Percentiles rank a stretch among this genome's conserved stretches.
phyloP scores from a whole-genome alignment of 352 stramenopile genomes.

The Halophytophthora polymorphica region DNA sequence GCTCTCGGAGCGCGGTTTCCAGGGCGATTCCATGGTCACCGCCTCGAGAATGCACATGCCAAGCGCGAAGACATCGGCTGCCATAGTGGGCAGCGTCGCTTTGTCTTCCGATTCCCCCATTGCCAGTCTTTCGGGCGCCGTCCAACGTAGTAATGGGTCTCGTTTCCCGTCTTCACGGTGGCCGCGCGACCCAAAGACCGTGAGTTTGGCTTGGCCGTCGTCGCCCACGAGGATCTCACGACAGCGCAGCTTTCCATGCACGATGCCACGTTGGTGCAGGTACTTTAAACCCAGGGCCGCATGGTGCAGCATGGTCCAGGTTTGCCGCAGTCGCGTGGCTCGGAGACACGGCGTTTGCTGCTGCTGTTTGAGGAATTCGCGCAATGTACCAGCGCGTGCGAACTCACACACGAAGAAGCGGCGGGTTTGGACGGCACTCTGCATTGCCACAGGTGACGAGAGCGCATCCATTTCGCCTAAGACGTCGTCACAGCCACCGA shows the following conservation, averaged over 20 bases:
- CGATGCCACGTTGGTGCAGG: slow-evolving; percentile 16
- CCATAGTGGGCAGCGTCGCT: too few species aligned
- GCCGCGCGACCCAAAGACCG: slow-evolving; percentile 5
- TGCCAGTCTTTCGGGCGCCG: slow-evolving; percentile 10
- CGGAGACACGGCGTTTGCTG: background rate
- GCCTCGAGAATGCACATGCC: slow-evolving; percentile 22
- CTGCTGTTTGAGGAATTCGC: slow-evolving; percentile 8
- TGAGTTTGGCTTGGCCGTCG: slow-evolving; percentile 15
- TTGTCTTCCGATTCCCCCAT: too few species aligned
- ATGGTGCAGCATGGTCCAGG: slow-evolving; percentile 18
- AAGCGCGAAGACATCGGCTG: slow-evolving; percentile 27
- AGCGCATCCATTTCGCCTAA: slow-evolving; percentile 8
- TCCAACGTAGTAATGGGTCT: slow-evolving; percentile 13
- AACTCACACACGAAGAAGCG: slow-evolving; percentile 15
- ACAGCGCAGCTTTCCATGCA: slow-evolving; percentile 11
- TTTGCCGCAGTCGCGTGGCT: background rate
- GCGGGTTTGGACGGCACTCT: background rate
- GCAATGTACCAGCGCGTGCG: slow-evolving; percentile 3
- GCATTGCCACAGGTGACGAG: background rate
- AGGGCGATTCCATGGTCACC: background rate
- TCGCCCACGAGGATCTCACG: slow-evolving; percentile 16
- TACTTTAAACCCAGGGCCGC: slow-evolving; percentile 19
- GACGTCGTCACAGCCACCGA: slow-evolving; percentile 7
- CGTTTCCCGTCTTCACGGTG: background rate
- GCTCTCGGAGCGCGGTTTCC: background rate